These are phyloP conservation scores for Trypanosoma platydactyli DNA, from an alignment of 208 protist species.

Conservation along the genomic window DNA sequence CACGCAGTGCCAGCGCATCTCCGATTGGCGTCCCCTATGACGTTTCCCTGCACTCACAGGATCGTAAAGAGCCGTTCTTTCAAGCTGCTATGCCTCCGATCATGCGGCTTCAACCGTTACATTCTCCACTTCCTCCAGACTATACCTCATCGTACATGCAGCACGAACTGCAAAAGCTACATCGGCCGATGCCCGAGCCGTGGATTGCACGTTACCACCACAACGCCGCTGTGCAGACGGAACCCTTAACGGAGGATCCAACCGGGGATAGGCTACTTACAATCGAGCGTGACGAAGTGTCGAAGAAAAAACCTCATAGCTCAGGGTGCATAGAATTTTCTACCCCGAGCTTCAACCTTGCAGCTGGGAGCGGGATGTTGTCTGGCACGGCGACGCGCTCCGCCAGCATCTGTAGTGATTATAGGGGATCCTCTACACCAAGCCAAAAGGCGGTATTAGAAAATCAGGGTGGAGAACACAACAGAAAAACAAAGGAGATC, in stretches of 20 bases:
- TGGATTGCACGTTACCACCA: not conserved
- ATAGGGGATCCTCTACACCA: not conserved
- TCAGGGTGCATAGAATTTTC: not conserved
- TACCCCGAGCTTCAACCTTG: constrained; percentile 1
- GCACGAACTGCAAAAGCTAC: constrained; percentile 9
- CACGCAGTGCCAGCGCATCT: not conserved
- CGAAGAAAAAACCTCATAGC: not conserved
- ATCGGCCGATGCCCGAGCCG: constrained; percentile 3
- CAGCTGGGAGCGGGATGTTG: not conserved
- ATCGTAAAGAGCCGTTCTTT: not conserved
- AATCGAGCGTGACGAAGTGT: constrained; percentile 20
- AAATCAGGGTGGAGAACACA: too few species aligned
- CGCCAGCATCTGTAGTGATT: not conserved
- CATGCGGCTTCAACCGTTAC: constrained; percentile 18
- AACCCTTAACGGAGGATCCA: constrained; percentile 14
- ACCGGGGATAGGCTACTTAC: constrained; percentile 12
- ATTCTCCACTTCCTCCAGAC: constrained; percentile 16
- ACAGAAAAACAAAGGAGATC: not conserved
- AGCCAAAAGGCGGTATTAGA: not conserved
- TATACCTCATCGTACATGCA: not conserved
- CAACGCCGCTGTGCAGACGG: constrained; percentile 24
- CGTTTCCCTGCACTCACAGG: not conserved
- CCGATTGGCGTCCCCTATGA: not conserved
- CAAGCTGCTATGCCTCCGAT: constrained; percentile 1
- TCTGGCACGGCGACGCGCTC: not conserved